Conservation (phyloP, 148 eudicot species). For the Polygonum aviculare region DNA sequence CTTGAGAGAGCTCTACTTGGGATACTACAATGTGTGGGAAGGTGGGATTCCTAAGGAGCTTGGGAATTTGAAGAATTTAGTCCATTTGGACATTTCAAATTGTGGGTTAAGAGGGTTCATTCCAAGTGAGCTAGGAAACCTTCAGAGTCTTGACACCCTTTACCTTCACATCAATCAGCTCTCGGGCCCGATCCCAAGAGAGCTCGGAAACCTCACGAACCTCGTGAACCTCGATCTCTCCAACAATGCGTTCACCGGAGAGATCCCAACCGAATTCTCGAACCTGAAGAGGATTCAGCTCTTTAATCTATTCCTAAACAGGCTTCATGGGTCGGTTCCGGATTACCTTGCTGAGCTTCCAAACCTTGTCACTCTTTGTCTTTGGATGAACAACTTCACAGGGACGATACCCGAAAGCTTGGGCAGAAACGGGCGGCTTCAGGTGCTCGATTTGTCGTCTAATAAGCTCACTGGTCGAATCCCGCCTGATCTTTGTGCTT, state of each 20-base stretch:
- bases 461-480: slow-evolving; percentile 94
- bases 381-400: slow-evolving; percentile 95
- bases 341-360: slow-evolving; percentile 66
- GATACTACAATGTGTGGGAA: slow-evolving; percentile 53
- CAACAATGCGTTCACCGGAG: slow-evolving; percentile 58
- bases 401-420: slow-evolving; percentile 63
- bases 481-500: slow-evolving; percentile 72
- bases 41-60: slow-evolving; percentile 80
- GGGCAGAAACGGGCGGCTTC: slow-evolving; percentile 55
- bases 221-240: slow-evolving; percentile 72
- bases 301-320: slow-evolving; percentile 71
- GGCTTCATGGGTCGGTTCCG: slow-evolving; percentile 83
- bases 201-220: slow-evolving; percentile 58
- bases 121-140: slow-evolving; percentile 64
- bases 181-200: slow-evolving; percentile 65
- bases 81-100: slow-evolving; percentile 48
- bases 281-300: slow-evolving; percentile 41
- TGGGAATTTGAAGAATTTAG: slow-evolving; percentile 61
- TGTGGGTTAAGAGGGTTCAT: slow-evolving; percentile 65
- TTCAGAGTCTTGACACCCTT: slow-evolving; percentile 49
- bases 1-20: slow-evolving; percentile 56
- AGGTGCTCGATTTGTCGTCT: slow-evolving; percentile 69
- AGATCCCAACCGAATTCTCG: slow-evolving; percentile 62
- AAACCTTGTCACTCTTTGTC: slow-evolving; percentile 37
- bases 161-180: slow-evolving; percentile 54